Conservation (phyloP, 2,329 filamentous ascomycete species). For the Trichophaea hybrida region DNA sequence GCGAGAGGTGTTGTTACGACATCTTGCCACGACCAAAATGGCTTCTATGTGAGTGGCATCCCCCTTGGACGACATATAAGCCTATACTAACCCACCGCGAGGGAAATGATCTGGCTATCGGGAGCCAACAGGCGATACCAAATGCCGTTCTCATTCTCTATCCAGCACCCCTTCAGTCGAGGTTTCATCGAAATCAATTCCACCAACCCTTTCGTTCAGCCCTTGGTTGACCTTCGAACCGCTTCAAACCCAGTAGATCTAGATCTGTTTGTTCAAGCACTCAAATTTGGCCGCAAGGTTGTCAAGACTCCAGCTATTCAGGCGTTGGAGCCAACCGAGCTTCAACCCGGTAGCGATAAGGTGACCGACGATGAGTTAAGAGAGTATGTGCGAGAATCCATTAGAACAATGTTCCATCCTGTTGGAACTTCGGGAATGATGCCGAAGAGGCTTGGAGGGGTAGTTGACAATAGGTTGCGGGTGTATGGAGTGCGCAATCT, state of each 20-base stretch:
- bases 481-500: constrained; percentile 36
- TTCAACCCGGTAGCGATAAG: constrained; percentile 28
- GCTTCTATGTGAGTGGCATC: constrained; percentile 21
- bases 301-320: constrained; percentile 31
- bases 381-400: constrained; percentile 21
- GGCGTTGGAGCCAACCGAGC: constrained; percentile 26
- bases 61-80: constrained; percentile 4
- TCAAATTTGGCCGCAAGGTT: constrained; percentile 31
- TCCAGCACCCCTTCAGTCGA: constrained; percentile 32
- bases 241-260: constrained; percentile 33
- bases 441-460: constrained; percentile 37
- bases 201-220: constrained; percentile 29
- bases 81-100: constrained; percentile 15
- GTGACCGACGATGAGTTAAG: constrained; percentile 23
- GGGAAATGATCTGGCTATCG: constrained; percentile 30
- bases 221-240: constrained; percentile 33
- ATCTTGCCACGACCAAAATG: constrained; percentile 24
- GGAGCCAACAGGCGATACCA: constrained; percentile 25
- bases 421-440: constrained; percentile 40
- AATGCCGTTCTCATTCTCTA: constrained; percentile 22
- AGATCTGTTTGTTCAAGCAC: constrained; percentile 29
- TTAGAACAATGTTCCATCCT: constrained; percentile 38
- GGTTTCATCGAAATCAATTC: constrained; percentile 33
- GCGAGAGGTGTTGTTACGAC: constrained; percentile 28
- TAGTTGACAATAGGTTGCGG: constrained; percentile 35